These are phyloP conservation scores for Claviceps spartinae DNA, from an alignment of 2,329 filamentous ascomycete species.

Conservation along the genomic window DNA sequence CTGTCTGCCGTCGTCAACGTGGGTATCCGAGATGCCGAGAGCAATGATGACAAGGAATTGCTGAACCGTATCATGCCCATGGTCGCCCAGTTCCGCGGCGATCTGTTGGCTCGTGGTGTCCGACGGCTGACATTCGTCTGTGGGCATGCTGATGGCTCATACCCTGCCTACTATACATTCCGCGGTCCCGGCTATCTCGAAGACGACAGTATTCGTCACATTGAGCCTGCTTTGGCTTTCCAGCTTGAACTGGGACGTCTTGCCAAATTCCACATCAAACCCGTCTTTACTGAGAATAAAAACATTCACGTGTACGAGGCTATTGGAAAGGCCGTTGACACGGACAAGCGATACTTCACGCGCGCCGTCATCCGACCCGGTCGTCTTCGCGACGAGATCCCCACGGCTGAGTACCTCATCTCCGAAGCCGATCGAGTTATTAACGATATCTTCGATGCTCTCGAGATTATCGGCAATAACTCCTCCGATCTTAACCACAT, in stretches of 20 bases:
- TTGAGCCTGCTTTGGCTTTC: slow-evolving; percentile 91
- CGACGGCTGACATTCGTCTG: slow-evolving; percentile 94
- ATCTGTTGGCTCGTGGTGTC: slow-evolving; percentile 67
- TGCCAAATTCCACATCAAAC: slow-evolving; percentile 94
- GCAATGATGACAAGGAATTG: slow-evolving; percentile 67
- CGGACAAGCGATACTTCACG: slow-evolving; percentile 97
- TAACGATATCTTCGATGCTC: slow-evolving; percentile 92
- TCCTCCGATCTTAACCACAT: slow-evolving; percentile 99
- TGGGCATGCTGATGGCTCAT: slow-evolving; percentile 83
- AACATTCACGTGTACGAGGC: slow-evolving; percentile 99
- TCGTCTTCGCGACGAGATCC: slow-evolving; percentile 89
- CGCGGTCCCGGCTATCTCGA: slow-evolving; percentile 80
- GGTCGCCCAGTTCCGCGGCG: slow-evolving; percentile 68
- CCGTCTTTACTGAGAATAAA: slow-evolving; percentile 96
- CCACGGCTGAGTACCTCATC: slow-evolving; percentile 95
- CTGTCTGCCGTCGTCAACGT: slow-evolving; percentile 87
- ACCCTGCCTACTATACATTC: slow-evolving; percentile 98
- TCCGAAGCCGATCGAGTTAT: slow-evolving; percentile 93
- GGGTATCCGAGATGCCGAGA: slow-evolving; percentile 79
- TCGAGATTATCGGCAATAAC: slow-evolving; percentile 98
- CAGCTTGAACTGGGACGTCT: slow-evolving; percentile 91
- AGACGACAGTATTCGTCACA: slow-evolving; percentile 93
- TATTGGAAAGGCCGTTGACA: slow-evolving; percentile 84
- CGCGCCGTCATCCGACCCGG: slow-evolving; percentile 90
- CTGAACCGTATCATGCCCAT: slow-evolving; percentile 62